Conservation (phyloP, 2,329 filamentous ascomycete genomes). For the Talaromyces sp. region DNA sequence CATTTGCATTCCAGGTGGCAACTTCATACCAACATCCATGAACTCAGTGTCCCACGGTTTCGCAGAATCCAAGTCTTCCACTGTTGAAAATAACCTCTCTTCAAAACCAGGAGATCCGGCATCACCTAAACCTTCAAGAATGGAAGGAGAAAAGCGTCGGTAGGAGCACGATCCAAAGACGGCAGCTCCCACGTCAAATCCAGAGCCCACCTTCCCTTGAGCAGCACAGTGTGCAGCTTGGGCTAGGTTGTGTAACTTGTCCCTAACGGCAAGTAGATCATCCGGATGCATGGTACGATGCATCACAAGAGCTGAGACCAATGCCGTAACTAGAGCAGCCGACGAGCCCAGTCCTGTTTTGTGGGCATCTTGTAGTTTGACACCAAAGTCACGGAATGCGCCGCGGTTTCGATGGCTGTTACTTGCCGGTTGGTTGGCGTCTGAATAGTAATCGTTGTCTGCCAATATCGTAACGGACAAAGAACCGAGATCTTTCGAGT, state of each 20-base stretch:
- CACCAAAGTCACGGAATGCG: constrained; percentile 75
- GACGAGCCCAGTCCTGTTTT: constrained; percentile 96
- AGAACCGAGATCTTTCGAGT: constrained; percentile 60
- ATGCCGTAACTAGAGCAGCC: constrained; percentile 85
- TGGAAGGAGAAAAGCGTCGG: constrained; percentile 80
- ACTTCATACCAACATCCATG: constrained; percentile 63
- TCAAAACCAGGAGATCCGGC: constrained; percentile 67
- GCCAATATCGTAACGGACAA: constrained; percentile 82
- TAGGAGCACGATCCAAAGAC: constrained; percentile 91
- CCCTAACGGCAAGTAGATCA: constrained; percentile 51
- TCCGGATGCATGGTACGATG: constrained; percentile 46
- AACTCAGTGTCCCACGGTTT: constrained; percentile 77
- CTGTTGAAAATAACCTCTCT: constrained; percentile 60
- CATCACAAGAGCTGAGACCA: constrained; percentile 57
- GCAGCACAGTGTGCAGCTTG: constrained; percentile 93
- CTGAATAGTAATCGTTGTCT: constrained; percentile 96
- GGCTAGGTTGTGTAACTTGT: constrained; percentile 81
- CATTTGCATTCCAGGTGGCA: constrained; percentile 72
- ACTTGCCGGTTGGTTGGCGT: constrained; percentile 49
- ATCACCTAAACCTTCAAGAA: constrained; percentile 68
- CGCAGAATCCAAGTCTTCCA: constrained; percentile 57
- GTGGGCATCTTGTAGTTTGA: constrained; percentile 74
- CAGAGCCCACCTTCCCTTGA: constrained; percentile 93
- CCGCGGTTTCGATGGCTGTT: constrained; percentile 35
- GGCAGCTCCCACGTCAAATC: constrained; percentile 91